Conservation (phyloP, 1,284 basidiomycete genomes). For the Pascua guehoae region DNA sequence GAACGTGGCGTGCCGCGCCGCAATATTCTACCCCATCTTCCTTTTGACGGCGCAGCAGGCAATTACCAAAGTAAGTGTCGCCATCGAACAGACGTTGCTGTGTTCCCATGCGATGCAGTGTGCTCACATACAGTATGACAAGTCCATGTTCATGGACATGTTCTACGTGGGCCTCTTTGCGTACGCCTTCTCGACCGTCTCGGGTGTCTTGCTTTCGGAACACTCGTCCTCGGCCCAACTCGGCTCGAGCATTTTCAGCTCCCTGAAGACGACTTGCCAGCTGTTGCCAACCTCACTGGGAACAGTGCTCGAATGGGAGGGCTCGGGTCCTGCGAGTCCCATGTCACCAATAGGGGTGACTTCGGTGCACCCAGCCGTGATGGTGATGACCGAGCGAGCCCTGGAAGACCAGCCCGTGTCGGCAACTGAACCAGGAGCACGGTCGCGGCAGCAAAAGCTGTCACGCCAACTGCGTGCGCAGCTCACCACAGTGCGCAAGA, state of each 20-base stretch:
- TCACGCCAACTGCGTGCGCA: slow-evolving; percentile 23
- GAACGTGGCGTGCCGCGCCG: slow-evolving; percentile 40
- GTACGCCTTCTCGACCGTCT: slow-evolving; percentile 33
- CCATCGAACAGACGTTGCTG: neutral
- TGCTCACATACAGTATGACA: neutral
- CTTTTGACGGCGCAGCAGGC: slow-evolving; percentile 34
- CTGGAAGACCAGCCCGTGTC: neutral
- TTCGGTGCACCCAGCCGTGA: too few species aligned
- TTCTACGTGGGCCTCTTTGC: slow-evolving; percentile 44
- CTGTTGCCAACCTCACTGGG: slow-evolving; percentile 34
- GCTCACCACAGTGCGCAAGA: slow-evolving; percentile 15
- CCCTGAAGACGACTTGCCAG: slow-evolving; percentile 23
- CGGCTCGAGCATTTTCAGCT: slow-evolving; percentile 20
- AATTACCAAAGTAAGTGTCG: slow-evolving; percentile 25
- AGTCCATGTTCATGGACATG: slow-evolving; percentile 31
- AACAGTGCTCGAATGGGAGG: slow-evolving; percentile 18
- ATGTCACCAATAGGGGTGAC: too few species aligned
- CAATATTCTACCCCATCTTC: slow-evolving; percentile 47
- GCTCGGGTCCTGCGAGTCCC: too few species aligned
- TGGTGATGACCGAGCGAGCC: neutral
- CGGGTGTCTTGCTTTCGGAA: slow-evolving; percentile 28
- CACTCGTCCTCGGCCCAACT: slow-evolving; percentile 28
- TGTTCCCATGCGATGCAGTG: too few species aligned
- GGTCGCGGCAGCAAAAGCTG: slow-evolving; percentile 20
- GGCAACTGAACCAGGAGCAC: slow-evolving; percentile 3